Base-by-base conservation (phyloP, 495 filamentous ascomycete genomes). In the Lophiotrema nucula region DNA sequence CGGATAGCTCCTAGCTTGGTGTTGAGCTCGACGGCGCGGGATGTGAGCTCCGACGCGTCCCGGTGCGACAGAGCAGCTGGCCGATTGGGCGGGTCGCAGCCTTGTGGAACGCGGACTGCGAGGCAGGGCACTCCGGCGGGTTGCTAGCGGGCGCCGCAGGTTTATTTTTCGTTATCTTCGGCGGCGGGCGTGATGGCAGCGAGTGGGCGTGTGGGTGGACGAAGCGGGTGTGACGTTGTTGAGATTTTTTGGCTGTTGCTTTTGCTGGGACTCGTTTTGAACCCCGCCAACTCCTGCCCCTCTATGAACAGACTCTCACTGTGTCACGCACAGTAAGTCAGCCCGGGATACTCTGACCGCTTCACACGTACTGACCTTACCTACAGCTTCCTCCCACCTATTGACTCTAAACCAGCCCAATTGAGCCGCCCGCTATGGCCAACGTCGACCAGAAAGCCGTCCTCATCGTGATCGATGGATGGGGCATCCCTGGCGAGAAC, bases 391-490 rank as follows among this genome's bases (percentile, higher is more conserved):
- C n/a, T n/a, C n/a, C n/a, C n/a, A n/a, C n/a, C n/a, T n/a, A n/a
- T n/a, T n/a, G n/a, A n/a, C n/a, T n/a, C n/a, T n/a, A n/a, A n/a
- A n/a, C 18, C 13, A 8, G n/a, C 28, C 3, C 49, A 50, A 49
- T 51, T 55, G 47, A 63, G 56, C 59, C 33, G 37, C 2, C 19
- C 43, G 53, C 41, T 8, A 93, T 92, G 88, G 82, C 82, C 67
- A 74, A 82, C 64, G 87, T 92, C 70, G 85, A 92, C 69, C 90
- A 97, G 56, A 98, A 97, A 78, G 88, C 87, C 65, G 93, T 88
- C 71, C 80, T 98, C 73, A 92, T 97, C 80, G 91, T 96, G 72
- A 97, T 97, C 78, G 95, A 98, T 77, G 93, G 93, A 61, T 98
- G 93, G 93, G 93, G 93, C 71, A 85, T 97, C 61, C 81, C 91